Evolutionary conservation across 2,329 filamentous ascomycete species (phyloP).

Genomic region (Aspergillus fumigatiaffinis): DNA sequence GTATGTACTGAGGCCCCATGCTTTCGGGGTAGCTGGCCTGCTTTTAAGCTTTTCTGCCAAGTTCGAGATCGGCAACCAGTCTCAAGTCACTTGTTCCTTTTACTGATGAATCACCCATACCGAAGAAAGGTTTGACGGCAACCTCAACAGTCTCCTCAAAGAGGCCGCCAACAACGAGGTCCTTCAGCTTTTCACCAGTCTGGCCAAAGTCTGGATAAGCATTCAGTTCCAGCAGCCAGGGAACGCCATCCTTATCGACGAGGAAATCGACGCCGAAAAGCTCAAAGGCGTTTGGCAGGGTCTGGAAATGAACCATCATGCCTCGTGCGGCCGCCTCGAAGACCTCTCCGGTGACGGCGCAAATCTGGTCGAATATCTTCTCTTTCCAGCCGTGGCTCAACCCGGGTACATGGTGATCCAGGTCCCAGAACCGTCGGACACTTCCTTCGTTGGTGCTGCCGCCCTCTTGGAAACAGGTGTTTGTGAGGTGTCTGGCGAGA

Average conservation of each 20-base stretch:
- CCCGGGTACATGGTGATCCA: conserved; percentile 45
- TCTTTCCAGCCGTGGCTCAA: conserved; percentile 48
- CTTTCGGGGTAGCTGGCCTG: not conserved
- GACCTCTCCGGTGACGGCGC: conserved; percentile 65
- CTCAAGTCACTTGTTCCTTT: conserved; percentile 29
- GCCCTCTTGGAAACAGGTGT: conserved; percentile 81
- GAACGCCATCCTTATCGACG: conserved; percentile 60
- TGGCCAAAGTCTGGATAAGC: conserved; percentile 95
- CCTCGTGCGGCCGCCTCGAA: conserved; percentile 82
- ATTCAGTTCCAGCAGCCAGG: conserved; percentile 87
- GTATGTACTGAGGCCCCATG: not conserved
- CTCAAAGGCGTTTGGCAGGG: conserved; percentile 84
- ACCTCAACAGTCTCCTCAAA: conserved; percentile 69
- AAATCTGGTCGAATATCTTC: conserved; percentile 70
- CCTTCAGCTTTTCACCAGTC: conserved; percentile 71
- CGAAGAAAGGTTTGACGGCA: conserved; percentile 68
- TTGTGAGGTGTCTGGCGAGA: conserved; percentile 79
- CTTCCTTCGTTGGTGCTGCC: conserved; percentile 54
- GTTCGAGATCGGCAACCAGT: conserved; percentile 39
- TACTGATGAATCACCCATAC: conserved; percentile 14
- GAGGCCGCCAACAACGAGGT: conserved; percentile 65
- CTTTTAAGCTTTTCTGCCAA: conserved; percentile 31
- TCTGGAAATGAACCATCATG: conserved; percentile 89
- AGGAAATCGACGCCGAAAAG: conserved; percentile 89
- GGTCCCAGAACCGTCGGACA: conserved; percentile 71